Percentiles rank a stretch among this genome's conserved stretches.
Conservation (phyloP, 495 filamentous ascomycete genomes). For the Terfezia claveryi region DNA sequence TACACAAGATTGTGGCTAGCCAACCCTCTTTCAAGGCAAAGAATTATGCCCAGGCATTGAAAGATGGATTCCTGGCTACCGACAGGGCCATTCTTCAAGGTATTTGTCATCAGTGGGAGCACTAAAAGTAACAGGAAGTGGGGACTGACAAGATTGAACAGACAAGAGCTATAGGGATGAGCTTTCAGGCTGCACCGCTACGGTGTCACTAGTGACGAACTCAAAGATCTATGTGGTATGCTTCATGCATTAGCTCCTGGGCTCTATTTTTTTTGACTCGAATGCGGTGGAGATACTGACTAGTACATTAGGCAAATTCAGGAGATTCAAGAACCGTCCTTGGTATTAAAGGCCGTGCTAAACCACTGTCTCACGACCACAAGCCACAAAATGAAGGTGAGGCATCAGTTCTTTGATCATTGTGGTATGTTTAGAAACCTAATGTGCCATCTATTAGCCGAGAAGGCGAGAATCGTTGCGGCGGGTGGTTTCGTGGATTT, state of each 20-base stretch:
- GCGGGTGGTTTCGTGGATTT: constrained; percentile 98
- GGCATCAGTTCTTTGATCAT: background rate
- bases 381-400: constrained; percentile 95
- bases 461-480: constrained; percentile 86
- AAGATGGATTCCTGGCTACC: constrained; percentile 91
- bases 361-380: constrained; percentile 92
- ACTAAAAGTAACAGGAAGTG: too few relatives aligned
- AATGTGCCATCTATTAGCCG: constrained; percentile 32
- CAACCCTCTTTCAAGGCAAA: constrained; percentile 80
- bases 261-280: constrained; percentile 5
- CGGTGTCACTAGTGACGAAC: constrained; percentile 65
- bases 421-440: constrained; percentile 3
- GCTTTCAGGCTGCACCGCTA: constrained; percentile 91
- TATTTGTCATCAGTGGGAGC: constrained; percentile 20
- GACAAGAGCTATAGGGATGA: constrained; percentile 40
- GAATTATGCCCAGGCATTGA: constrained; percentile 84
- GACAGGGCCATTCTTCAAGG: constrained; percentile 89
- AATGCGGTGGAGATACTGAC: constrained; percentile 3
- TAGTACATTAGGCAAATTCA: constrained; percentile 53
- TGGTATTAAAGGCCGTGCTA: constrained; percentile 87
- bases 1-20: constrained; percentile 83
- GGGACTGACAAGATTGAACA: background rate
- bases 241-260: constrained; percentile 24
- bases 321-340: constrained; percentile 87
- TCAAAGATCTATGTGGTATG: constrained; percentile 89